Evolutionary conservation across 495 filamentous ascomycete species (phyloP).

Genomic region (Thozetella sp.): DNA sequence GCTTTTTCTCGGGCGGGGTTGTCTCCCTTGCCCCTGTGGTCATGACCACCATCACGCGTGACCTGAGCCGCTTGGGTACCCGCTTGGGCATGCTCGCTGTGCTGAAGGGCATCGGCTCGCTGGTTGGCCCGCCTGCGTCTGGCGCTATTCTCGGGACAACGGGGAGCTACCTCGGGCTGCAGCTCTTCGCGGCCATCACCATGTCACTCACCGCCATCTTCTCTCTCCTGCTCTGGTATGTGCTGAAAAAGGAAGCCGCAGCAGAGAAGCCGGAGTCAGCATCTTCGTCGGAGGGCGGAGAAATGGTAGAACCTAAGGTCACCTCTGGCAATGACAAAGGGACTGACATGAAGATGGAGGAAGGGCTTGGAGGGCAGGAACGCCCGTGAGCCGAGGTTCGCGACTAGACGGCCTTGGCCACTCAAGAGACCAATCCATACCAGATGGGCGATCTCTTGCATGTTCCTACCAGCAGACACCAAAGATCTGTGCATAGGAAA

Average conservation of each 20-base stretch:
- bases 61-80: conserved; percentile 63
- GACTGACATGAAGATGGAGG: too few relatives aligned
- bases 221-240: not conserved
- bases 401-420: too few relatives aligned
- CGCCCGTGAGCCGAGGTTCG: too few relatives aligned
- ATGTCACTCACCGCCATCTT: conserved; percentile 16
- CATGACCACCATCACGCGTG: conserved; percentile 59
- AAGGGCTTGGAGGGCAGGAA: too few relatives aligned
- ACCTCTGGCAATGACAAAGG: not conserved
- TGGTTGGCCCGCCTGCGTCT: conserved; percentile 70
- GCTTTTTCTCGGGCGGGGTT: conserved; percentile 70
- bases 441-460: too few relatives aligned
- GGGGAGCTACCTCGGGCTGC: conserved; percentile 18
- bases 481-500: too few relatives aligned
- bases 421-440: too few relatives aligned
- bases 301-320: not conserved
- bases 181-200: conserved; percentile 18
- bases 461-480: too few relatives aligned
- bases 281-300: not conserved
- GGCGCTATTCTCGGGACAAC: conserved; percentile 45
- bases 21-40: conserved; percentile 65
- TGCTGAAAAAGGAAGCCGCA: not conserved
- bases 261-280: not conserved
- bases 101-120: conserved; percentile 55
- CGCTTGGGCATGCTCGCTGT: conserved; percentile 69